phyloP scores from a whole-genome alignment of 768 basidiomycete genomes.

The Psilocybe cyanescens region DNA sequence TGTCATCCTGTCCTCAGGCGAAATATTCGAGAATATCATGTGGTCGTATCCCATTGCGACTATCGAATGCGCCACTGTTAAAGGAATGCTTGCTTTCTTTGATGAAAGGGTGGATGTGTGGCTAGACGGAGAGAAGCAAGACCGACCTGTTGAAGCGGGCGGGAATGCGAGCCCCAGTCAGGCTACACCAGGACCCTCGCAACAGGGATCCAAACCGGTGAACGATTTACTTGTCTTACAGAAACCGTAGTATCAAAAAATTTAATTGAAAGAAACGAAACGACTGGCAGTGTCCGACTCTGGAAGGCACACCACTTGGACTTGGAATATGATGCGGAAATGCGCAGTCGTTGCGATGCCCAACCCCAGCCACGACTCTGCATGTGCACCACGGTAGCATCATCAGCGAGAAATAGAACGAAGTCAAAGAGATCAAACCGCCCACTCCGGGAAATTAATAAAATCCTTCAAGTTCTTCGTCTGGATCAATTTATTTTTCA shows the following conservation, averaged over 20 bases:
- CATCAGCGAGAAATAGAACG: no score
- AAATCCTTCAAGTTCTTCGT: no score
- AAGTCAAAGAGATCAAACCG: no score
- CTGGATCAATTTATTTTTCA: no score
- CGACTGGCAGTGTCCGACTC: no score
- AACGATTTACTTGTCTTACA: not conserved
- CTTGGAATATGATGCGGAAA: no score
- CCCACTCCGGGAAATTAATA: no score
- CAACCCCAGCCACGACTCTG: no score
- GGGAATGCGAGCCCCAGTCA: not conserved
- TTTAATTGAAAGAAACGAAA: no score
- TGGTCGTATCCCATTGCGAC: conserved; percentile 68
- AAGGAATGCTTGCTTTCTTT: conserved; percentile 61
- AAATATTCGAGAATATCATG: conserved; percentile 50
- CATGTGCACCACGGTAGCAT: no score
- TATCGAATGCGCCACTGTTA: conserved; percentile 52
- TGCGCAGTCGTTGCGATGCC: no score
- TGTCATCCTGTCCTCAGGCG: conserved; percentile 47
- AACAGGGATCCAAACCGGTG: not conserved
- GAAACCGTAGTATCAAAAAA: not conserved
- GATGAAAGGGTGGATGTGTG: conserved; percentile 73
- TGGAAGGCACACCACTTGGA: no score
- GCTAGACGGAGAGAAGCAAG: conserved; percentile 60
- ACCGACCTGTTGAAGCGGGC: conserved; percentile 25
- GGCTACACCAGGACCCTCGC: not conserved